phyloP scores from a whole-genome alignment of 2,329 filamentous ascomycete species.

The Monosporascus sp. region DNA sequence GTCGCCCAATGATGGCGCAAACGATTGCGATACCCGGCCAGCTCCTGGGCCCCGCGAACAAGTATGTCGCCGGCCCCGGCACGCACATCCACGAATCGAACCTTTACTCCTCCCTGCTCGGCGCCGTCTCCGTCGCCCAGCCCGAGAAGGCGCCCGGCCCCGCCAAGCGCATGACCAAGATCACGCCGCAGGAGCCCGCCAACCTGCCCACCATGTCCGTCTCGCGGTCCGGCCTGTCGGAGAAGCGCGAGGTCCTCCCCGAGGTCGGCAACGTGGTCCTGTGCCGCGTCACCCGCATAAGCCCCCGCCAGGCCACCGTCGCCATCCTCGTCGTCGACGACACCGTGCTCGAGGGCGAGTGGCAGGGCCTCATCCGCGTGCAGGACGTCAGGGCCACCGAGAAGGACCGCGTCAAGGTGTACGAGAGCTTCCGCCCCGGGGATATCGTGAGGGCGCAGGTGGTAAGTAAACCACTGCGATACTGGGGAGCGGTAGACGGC shows the following conservation, averaged over 20 bases:
- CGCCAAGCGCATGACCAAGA: conserved; percentile 55
- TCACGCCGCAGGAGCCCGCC: conserved; percentile 28
- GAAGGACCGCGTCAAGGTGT: conserved; percentile 89
- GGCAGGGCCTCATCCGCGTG: conserved; percentile 77
- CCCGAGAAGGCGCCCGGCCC: conserved; percentile 43
- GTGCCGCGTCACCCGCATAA: conserved; percentile 78
- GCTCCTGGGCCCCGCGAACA: conserved; percentile 61
- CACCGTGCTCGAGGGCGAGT: conserved; percentile 68
- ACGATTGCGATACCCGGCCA: conserved; percentile 75
- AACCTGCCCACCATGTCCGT: conserved; percentile 53
- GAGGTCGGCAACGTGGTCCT: conserved; percentile 77
- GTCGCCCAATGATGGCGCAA: conserved; percentile 17
- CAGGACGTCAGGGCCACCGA: conserved; percentile 94
- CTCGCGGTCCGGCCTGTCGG: conserved; percentile 33
- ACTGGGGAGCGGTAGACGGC: conserved; percentile 1
- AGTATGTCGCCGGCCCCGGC: conserved; percentile 70
- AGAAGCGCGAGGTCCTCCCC: conserved; percentile 69
- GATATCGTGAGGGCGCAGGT: conserved; percentile 87
- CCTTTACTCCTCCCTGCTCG: conserved; percentile 78
- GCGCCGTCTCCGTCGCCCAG: conserved; percentile 55
- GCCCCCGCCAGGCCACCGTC: conserved; percentile 77
- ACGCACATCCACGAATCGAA: conserved; percentile 74
- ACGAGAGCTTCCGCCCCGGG: conserved; percentile 86
- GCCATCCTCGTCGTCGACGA: conserved; percentile 79
- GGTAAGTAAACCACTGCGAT: conserved; percentile 41